Percentiles rank a stretch among this genome's conserved stretches.
Evolutionary conservation across 2,329 filamentous ascomycete species (phyloP).

Genomic region (Truncatella angustata): DNA sequence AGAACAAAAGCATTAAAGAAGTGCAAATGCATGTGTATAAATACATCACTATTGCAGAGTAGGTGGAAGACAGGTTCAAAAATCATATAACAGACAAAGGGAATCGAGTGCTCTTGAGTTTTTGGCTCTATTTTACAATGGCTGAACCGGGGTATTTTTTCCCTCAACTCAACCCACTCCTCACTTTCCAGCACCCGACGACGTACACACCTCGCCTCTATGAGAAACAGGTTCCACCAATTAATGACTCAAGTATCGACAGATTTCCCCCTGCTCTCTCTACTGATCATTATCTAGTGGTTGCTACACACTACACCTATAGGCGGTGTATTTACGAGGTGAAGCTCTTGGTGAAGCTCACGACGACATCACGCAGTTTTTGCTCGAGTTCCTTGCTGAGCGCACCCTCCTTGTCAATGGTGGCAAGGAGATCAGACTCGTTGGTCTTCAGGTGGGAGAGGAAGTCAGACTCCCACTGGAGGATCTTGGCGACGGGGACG

Average conservation of each 20-base stretch:
- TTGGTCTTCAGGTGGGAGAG: slow-evolving; percentile 87
- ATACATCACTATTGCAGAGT: not conserved
- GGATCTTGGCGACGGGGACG: slow-evolving; percentile 88
- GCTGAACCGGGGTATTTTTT: slow-evolving; percentile 47
- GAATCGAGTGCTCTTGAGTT: slow-evolving; percentile 63
- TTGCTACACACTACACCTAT: not conserved
- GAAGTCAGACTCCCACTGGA: slow-evolving; percentile 94
- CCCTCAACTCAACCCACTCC: slow-evolving; percentile 40
- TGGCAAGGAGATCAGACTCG: slow-evolving; percentile 77
- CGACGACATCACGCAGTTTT: slow-evolving; percentile 74
- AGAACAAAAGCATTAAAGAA: not conserved
- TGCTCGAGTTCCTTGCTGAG: slow-evolving; percentile 92
- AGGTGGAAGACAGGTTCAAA: not conserved
- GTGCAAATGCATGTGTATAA: too few relatives aligned
- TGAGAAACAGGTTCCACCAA: slow-evolving; percentile 42
- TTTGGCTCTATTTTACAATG: slow-evolving; percentile 64
- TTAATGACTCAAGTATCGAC: slow-evolving; percentile 42
- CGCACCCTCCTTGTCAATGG: slow-evolving; percentile 93
- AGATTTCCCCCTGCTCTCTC: slow-evolving; percentile 34
- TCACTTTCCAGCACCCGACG: slow-evolving; percentile 47
- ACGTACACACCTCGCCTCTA: slow-evolving; percentile 44
- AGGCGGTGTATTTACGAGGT: slow-evolving; percentile 43
- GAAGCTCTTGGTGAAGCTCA: slow-evolving; percentile 93
- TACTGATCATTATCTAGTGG: slow-evolving; percentile 31
- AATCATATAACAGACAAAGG: slow-evolving; percentile 46